These are phyloP conservation scores for Dactylella cylindrospora DNA, from an alignment of 2,329 filamentous ascomycete species.

Conservation along the genomic window DNA sequence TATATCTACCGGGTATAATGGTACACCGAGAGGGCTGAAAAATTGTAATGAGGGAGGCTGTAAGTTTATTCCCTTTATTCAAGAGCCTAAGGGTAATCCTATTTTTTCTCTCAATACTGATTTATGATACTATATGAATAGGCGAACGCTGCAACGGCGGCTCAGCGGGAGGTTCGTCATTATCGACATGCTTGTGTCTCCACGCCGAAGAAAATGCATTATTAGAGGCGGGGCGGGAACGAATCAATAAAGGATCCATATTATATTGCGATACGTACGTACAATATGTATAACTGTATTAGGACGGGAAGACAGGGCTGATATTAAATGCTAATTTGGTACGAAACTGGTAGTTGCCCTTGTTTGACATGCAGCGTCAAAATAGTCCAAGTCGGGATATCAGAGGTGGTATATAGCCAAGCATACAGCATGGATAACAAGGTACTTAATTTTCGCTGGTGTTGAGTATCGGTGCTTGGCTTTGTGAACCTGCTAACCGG, in stretches of 20 bases:
- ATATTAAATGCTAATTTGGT: constrained; percentile 9
- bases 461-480: neutral
- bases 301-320: neutral
- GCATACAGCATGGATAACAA: constrained; percentile 91
- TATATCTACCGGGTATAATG: constrained; percentile 95
- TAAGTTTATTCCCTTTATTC: constrained; percentile 50
- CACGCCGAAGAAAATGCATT: constrained; percentile 98
- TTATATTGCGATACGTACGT: constrained; percentile 84
- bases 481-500: neutral
- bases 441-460: constrained; percentile 50
- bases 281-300: too few species aligned
- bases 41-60: constrained; percentile 96
- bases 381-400: constrained; percentile 93
- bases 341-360: constrained; percentile 66
- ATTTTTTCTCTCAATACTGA: neutral
- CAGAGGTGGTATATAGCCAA: constrained; percentile 91
- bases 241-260: constrained; percentile 77
- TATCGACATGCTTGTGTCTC: constrained; percentile 91
- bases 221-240: constrained; percentile 86
- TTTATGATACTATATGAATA: constrained; percentile 51
- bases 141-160: constrained; percentile 74
- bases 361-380: constrained; percentile 98
- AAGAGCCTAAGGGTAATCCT: constrained; percentile 48
- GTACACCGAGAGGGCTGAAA: constrained; percentile 81
- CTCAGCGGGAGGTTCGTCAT: constrained; percentile 67